Conservation (phyloP, 176 grass and related monocot genomes). For the Bothriochloa decipiens region DNA sequence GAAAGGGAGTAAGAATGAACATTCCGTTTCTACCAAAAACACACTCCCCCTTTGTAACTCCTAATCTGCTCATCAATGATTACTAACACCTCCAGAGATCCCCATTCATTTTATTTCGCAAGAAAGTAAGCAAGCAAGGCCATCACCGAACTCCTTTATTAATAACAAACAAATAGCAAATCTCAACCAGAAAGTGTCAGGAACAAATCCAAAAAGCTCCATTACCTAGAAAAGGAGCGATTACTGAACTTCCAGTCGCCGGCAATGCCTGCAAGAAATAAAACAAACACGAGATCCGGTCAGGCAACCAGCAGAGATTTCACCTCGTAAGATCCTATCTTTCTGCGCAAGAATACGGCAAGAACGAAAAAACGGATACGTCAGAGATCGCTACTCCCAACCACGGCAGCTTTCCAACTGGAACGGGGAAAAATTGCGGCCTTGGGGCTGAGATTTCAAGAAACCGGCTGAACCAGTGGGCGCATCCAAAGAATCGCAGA, state of each 20-base stretch:
- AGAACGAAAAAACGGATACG: background rate
- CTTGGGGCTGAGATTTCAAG: constrained; percentile 22
- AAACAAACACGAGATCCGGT: constrained; percentile 15
- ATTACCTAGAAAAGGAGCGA: constrained; percentile 13
- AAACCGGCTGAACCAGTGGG: background rate
- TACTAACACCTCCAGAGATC: background rate
- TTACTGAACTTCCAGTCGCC: background rate
- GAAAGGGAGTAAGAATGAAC: background rate
- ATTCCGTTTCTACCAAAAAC: background rate
- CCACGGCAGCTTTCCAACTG: background rate
- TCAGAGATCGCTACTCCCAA: constrained; percentile 10
- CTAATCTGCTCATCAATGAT: constrained; percentile 11
- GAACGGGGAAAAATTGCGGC: background rate
- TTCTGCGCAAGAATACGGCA: constrained; percentile 23
- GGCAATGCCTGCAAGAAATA: constrained; percentile 25
- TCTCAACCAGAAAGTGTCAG: constrained; percentile 5
- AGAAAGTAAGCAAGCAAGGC: background rate
- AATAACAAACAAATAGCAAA: background rate
- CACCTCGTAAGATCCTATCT: constrained; percentile 35
- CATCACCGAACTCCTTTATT: background rate
- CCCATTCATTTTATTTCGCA: background rate
- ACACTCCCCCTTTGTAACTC: background rate
- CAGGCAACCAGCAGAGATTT: background rate
- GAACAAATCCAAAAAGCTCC: constrained; percentile 4
- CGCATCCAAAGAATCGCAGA: constrained; percentile 1